These are phyloP conservation scores for Xerocomus amazonicus DNA, from an alignment of 1,284 basidiomycete genomes.

Conservation along the genomic window DNA sequence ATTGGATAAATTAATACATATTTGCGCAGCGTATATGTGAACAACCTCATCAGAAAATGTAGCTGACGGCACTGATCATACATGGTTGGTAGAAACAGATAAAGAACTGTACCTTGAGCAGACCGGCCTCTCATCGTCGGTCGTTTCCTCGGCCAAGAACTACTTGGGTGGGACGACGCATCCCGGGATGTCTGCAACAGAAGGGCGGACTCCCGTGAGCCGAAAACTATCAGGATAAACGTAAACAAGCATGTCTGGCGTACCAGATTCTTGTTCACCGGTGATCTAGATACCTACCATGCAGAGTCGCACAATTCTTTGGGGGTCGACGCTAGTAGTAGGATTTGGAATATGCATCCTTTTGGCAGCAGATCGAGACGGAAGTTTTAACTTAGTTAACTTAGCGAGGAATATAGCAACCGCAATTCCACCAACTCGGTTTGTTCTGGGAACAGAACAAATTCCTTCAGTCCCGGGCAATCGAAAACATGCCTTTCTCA, in stretches of 20 bases:
- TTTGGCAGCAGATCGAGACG: conserved; percentile 42
- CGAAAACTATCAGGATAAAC: conserved; percentile 63
- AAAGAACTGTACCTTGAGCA: conserved; percentile 66
- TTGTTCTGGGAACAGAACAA: too few relatives aligned
- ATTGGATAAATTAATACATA: background rate
- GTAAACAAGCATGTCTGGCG: conserved; percentile 37
- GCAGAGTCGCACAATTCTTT: conserved; percentile 68
- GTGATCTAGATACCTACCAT: conserved; percentile 74
- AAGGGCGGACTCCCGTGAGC: conserved; percentile 45
- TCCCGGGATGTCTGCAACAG: conserved; percentile 47
- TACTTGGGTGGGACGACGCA: conserved; percentile 53
- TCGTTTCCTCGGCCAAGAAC: conserved; percentile 53
- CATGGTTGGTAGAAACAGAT: conserved; percentile 44
- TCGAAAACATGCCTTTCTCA: too few relatives aligned
- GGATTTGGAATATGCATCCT: conserved; percentile 31
- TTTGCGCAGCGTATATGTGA: background rate
- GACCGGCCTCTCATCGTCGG: conserved; percentile 53
- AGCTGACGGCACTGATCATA: background rate
- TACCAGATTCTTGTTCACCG: conserved; percentile 21
- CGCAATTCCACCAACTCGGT: too few relatives aligned
- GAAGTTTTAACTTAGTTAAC: too few relatives aligned
- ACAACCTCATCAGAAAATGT: background rate
- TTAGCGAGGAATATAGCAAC: too few relatives aligned
- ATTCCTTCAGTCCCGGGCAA: too few relatives aligned
- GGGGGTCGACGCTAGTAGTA: conserved; percentile 65